Conservation (phyloP, 1,139 yeast species). For the Geotrichum aggregatum region DNA sequence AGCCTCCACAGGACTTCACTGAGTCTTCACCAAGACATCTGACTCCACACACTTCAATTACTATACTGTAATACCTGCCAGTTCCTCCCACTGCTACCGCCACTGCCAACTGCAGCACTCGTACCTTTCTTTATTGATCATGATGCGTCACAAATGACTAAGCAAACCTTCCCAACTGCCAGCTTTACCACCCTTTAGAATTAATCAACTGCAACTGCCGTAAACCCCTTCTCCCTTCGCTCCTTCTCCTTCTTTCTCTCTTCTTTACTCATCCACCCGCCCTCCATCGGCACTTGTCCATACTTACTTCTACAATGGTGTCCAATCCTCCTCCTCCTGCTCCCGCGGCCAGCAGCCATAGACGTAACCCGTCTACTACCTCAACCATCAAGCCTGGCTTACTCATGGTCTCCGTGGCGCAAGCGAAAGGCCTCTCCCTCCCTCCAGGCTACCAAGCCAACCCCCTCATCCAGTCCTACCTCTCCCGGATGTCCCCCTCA, state of each 20-base stretch:
- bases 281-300: background rate
- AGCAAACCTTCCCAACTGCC: too few species aligned
- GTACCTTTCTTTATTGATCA: too few species aligned
- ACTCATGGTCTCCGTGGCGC: conserved; percentile 63
- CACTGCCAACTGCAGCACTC: too few species aligned
- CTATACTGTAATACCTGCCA: too few species aligned
- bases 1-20: too few species aligned
- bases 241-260: conserved; percentile 7
- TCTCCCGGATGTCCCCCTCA: conserved; percentile 15
- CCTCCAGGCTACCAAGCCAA: conserved; percentile 47
- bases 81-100: too few species aligned
- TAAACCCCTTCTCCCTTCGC: conserved; percentile 3
- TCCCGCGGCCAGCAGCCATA: conserved; percentile 3
- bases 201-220: too few species aligned
- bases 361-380: conserved; percentile 28
- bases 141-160: too few species aligned
- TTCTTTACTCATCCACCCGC: background rate
- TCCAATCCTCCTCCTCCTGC: conserved; percentile 9
- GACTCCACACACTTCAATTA: too few species aligned
- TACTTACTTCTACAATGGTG: conserved; percentile 6
- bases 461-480: conserved; percentile 17
- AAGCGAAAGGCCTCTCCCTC: conserved; percentile 55
- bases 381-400: conserved; percentile 56
- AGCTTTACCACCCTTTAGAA: conserved; percentile 8
- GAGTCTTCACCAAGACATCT: too few species aligned